Evolutionary conservation across 129 eudicot genomes (phyloP).

Genomic region (Pulicaria dysenterica): DNA sequence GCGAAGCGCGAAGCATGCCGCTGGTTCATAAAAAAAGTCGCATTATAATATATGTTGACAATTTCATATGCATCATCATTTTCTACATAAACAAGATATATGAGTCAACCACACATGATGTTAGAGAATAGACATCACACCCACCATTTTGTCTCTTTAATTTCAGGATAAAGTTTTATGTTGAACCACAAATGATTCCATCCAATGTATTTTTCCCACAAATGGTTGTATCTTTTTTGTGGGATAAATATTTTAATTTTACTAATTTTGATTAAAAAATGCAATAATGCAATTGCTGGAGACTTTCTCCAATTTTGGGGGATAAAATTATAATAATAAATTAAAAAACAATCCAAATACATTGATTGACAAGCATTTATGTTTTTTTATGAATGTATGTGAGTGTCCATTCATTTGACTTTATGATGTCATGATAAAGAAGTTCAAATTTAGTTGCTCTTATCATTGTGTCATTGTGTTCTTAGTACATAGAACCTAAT

Average conservation of each 20-base stretch:
- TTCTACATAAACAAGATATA: neutral
- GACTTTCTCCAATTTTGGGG: conserved; percentile 3
- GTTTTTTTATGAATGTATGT: neutral
- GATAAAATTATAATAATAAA: neutral
- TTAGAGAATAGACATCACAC: conserved; percentile 15
- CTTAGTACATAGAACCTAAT: too few relatives aligned
- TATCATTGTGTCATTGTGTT: too few relatives aligned
- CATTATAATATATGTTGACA: neutral
- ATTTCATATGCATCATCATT: neutral
- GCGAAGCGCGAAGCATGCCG: too few relatives aligned
- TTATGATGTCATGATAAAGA: too few relatives aligned
- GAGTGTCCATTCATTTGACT: neutral
- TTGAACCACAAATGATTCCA: conserved; percentile 29
- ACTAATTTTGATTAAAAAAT: conserved; percentile 1
- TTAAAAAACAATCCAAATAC: conserved; percentile 13
- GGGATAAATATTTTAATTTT: conserved; percentile 1
- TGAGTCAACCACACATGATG: conserved; percentile 18
- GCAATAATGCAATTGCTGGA: conserved; percentile 10
- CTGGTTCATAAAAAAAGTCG: too few relatives aligned
- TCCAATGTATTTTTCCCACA: conserved; percentile 26
- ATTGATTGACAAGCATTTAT: conserved; percentile 16
- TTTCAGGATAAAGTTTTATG: conserved; percentile 30
- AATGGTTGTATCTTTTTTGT: neutral
- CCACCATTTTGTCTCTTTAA: neutral
- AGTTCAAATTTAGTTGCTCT: too few relatives aligned